Evolutionary conservation across 352 stramenopile species (phyloP).

Genomic region (Halophytophthora batemanensis): DNA sequence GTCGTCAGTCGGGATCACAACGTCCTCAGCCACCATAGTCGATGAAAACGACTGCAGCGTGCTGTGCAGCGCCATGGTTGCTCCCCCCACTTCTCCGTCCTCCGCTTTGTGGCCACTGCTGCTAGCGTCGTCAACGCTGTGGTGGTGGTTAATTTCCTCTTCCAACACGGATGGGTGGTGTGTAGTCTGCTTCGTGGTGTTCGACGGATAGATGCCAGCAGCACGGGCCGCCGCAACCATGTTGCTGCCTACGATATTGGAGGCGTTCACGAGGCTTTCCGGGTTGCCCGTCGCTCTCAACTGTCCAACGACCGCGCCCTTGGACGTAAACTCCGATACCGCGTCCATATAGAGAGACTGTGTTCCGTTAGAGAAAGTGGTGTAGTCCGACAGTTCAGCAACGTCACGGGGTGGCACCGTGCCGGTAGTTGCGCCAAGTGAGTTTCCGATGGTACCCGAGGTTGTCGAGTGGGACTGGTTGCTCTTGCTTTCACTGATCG

Average conservation of each 20-base stretch:
- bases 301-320: slow-evolving; percentile 1
- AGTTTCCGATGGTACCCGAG: slow-evolving; percentile 37
- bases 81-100: slow-evolving; percentile 17
- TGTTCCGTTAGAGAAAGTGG: slow-evolving; percentile 13
- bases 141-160: background rate
- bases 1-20: slow-evolving; percentile 74
- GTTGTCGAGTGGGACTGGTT: slow-evolving; percentile 28
- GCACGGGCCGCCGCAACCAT: slow-evolving; percentile 32
- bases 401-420: too few species aligned
- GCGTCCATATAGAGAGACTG: slow-evolving; percentile 32
- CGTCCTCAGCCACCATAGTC: slow-evolving; percentile 53
- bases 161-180: slow-evolving; percentile 14
- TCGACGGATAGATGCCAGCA: slow-evolving; percentile 33
- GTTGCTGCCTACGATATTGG: slow-evolving; percentile 35
- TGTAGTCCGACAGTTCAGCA: slow-evolving; percentile 5
- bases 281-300: slow-evolving; percentile 1
- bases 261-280: slow-evolving; percentile 35
- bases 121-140: background rate
- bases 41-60: slow-evolving; percentile 43
- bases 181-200: slow-evolving; percentile 10
- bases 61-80: slow-evolving; percentile 25
- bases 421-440: slow-evolving; percentile 10
- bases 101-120: slow-evolving; percentile 19
- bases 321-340: slow-evolving; percentile 10
- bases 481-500: slow-evolving; percentile 53